These are phyloP conservation scores for Aspergillus fumigatus DNA, from an alignment of 2,329 filamentous ascomycete genomes.

Conservation along the genomic window DNA sequence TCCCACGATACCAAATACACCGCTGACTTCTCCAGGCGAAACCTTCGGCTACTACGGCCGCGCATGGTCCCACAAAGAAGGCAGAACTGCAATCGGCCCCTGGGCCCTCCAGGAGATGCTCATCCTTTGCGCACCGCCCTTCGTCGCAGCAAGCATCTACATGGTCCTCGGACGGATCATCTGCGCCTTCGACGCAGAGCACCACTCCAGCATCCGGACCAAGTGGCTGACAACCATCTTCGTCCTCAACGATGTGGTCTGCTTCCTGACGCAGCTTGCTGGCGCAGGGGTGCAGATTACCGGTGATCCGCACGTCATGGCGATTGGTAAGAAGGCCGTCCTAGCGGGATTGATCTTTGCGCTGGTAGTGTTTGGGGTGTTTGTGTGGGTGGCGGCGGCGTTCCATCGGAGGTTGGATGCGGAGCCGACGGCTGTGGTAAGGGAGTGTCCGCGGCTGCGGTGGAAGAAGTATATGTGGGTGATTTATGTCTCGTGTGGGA, in stretches of 20 bases:
- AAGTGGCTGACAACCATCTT: slow-evolving; percentile 38
- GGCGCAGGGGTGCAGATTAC: slow-evolving; percentile 29
- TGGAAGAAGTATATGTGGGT: slow-evolving; percentile 27
- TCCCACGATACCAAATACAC: background rate
- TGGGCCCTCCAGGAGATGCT: slow-evolving; percentile 15
- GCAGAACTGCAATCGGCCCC: slow-evolving; percentile 18
- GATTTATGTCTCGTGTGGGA: slow-evolving; percentile 21
- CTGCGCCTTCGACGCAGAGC: slow-evolving; percentile 30
- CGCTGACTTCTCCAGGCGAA: slow-evolving; percentile 21
- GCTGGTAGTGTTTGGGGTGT: slow-evolving; percentile 25
- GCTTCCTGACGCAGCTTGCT: slow-evolving; percentile 30
- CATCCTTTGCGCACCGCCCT: slow-evolving; percentile 12
- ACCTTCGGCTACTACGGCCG: slow-evolving; percentile 35
- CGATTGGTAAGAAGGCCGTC: slow-evolving; percentile 22
- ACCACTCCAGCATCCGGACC: slow-evolving; percentile 29
- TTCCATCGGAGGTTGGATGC: slow-evolving; percentile 20
- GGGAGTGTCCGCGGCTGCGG: slow-evolving; percentile 8
- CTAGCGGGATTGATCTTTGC: slow-evolving; percentile 27
- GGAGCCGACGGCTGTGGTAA: slow-evolving; percentile 11
- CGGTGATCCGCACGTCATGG: slow-evolving; percentile 16
- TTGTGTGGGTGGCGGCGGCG: slow-evolving; percentile 19
- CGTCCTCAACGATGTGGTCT: slow-evolving; percentile 33
- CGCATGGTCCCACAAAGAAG: slow-evolving; percentile 28
- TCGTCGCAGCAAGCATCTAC: slow-evolving; percentile 22
- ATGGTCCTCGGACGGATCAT: slow-evolving; percentile 34